Base-by-base conservation (phyloP, 768 basidiomycete species). In the Galerina marginata region DNA sequence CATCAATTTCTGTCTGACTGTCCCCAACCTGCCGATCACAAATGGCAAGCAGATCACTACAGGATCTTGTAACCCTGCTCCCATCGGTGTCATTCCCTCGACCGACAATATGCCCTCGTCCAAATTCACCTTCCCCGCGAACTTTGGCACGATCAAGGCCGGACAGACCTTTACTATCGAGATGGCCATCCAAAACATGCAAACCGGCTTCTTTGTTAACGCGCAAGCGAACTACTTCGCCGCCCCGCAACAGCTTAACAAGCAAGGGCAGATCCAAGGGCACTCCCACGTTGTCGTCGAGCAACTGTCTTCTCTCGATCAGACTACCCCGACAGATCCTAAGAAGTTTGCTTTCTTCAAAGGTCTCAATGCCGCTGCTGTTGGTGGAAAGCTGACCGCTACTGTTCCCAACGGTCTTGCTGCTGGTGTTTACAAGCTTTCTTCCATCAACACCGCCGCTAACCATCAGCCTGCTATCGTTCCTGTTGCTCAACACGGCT, bases 401-500 rank as follows among this genome's bases (percentile, higher is more conserved):
- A 70, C 72, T 50, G 85, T 92, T 42, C 75, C 80, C 2, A 74
- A 72, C 33, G 89, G 89, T 64, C 75, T 90, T 25, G 77, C 86
- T 40, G 80, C 78, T 16, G 87, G 88, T 46, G 68, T 76, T 43
- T 92, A 92, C 77, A 78, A 81, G 60, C 70, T 89, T 26, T 79
- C 83, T 56, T 82, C 85, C 9, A 88, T 89, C 73, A 84, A 84
- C 68, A 69, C 81, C 20, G 78, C 82, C 11, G 68, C 82, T 15
- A 89, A 89, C 74, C 86, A 90, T 65, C 82, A 83, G 64, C 87
- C 84, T 2, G 81, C 76, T 54, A 73, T 88, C 56, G 85, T 84
- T 52, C 79, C 87, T 16, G 70, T 90, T 43, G 87, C 83, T 25
- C 86, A 86, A 65, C 89, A 86, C 63, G 87, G 87, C 61, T 73